Conservation (phyloP, 495 filamentous ascomycete species). For the Hypoxylon cercidicola region DNA sequence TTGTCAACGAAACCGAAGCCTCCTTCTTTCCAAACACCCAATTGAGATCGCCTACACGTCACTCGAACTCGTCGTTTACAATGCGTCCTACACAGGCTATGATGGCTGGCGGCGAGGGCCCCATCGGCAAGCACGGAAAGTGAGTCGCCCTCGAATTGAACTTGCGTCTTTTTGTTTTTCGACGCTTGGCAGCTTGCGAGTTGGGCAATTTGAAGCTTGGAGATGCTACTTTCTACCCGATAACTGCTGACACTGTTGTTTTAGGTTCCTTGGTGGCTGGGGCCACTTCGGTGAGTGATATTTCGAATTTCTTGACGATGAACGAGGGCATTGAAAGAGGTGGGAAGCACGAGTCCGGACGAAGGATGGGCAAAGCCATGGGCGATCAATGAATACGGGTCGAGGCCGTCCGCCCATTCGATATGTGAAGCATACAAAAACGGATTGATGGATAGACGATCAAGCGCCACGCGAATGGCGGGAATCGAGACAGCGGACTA, state of each 20-base stretch:
- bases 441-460: conserved; percentile 2
- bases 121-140: conserved; percentile 74
- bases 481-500: conserved; percentile 44
- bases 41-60: conserved; percentile 45
- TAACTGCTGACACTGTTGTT: conserved; percentile 50
- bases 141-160: conserved; percentile 61
- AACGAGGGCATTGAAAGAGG: not conserved
- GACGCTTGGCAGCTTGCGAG: conserved; percentile 18
- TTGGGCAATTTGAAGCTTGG: not conserved
- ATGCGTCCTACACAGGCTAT: conserved; percentile 70
- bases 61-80: conserved; percentile 52
- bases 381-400: not conserved
- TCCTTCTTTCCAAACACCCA: conserved; percentile 29
- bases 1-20: conserved; percentile 45
- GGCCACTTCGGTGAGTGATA: conserved; percentile 81
- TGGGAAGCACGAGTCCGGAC: not conserved
- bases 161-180: conserved; percentile 38
- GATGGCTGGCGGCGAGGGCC: conserved; percentile 62
- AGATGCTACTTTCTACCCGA: not conserved
- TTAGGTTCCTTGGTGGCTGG: conserved; percentile 86
- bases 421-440: not conserved
- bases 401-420: not conserved
- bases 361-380: not conserved
- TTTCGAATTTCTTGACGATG: not conserved
- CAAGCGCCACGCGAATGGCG: conserved; percentile 30